Evolutionary conservation across 805 yeast genomes (phyloP).

Genomic region (Cyberlindnera euphorbiae): DNA sequence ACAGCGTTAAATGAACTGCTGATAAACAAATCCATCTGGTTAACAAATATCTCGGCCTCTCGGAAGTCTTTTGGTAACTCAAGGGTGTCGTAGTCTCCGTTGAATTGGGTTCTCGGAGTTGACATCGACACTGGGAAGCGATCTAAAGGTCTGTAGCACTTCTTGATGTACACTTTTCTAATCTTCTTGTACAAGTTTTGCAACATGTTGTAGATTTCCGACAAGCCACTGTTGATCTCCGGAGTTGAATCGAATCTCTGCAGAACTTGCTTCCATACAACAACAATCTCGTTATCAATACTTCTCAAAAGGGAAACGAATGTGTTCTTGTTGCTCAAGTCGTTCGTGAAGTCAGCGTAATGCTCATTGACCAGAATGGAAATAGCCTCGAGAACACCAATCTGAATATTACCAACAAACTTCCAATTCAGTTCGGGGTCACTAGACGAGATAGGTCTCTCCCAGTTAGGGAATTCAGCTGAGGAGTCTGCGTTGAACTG

Average conservation of each 20-base stretch:
- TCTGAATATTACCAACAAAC: slow-evolving; percentile 70
- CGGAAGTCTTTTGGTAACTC: slow-evolving; percentile 34
- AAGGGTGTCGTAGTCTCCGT: slow-evolving; percentile 4
- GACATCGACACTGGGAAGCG: slow-evolving; percentile 15
- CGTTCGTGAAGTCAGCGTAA: slow-evolving; percentile 71
- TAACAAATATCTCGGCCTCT: slow-evolving; percentile 57
- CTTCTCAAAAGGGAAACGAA: slow-evolving; percentile 61
- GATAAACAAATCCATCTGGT: slow-evolving; percentile 58
- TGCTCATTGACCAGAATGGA: slow-evolving; percentile 66
- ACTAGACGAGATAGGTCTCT: slow-evolving; percentile 28
- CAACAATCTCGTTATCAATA: slow-evolving; percentile 59
- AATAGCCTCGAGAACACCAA: slow-evolving; percentile 75
- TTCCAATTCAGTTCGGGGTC: slow-evolving; percentile 55
- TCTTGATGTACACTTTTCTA: slow-evolving; percentile 65
- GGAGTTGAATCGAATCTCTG: slow-evolving; percentile 17
- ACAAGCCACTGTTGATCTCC: slow-evolving; percentile 24
- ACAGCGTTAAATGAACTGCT: slow-evolving; percentile 52
- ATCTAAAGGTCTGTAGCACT: slow-evolving; percentile 55
- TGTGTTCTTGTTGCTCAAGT: slow-evolving; percentile 50
- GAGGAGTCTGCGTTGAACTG: slow-evolving; percentile 22
- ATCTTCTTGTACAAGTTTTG: slow-evolving; percentile 54
- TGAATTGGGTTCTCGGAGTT: slow-evolving; percentile 2
- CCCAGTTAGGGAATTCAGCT: slow-evolving; percentile 57
- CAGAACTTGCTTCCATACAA: slow-evolving; percentile 43
- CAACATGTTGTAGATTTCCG: slow-evolving; percentile 26